Conservation (phyloP, 805 yeast species). For the Sugiyamaella marilandica region DNA sequence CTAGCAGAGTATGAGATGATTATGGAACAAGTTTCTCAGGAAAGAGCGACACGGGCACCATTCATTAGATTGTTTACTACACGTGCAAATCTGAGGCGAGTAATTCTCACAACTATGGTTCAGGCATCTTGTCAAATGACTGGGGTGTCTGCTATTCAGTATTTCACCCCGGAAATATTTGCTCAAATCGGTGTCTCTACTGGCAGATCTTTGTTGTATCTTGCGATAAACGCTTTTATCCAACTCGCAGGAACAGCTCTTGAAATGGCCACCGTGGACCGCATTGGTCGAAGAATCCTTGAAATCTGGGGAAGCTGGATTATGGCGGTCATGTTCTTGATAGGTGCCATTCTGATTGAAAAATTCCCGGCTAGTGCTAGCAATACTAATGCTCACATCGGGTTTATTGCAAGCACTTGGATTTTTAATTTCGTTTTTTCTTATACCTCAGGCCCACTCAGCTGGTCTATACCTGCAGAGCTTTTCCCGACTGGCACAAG, state of each 20-base stretch:
- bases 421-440: slow-evolving; percentile 29
- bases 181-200: slow-evolving; percentile 46
- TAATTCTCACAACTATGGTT: slow-evolving; percentile 38
- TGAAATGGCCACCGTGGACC: slow-evolving; percentile 22
- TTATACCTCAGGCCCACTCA: slow-evolving; percentile 36
- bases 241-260: slow-evolving; percentile 25
- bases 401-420: slow-evolving; percentile 31
- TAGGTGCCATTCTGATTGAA: slow-evolving; percentile 25
- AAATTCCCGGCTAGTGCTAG: slow-evolving; percentile 23
- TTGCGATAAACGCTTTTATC: slow-evolving; percentile 28
- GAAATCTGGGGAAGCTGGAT: slow-evolving; percentile 18
- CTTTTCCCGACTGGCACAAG: slow-evolving; percentile 52
- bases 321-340: slow-evolving; percentile 21
- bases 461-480: slow-evolving; percentile 67
- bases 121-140: slow-evolving; percentile 57
- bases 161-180: slow-evolving; percentile 57
- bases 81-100: slow-evolving; percentile 50
- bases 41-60: slow-evolving; percentile 24
- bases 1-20: slow-evolving; percentile 31
- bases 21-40: slow-evolving; percentile 35
- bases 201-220: slow-evolving; percentile 25
- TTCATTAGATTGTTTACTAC: slow-evolving; percentile 48
- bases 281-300: slow-evolving; percentile 26
- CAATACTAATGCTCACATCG: slow-evolving; percentile 27
- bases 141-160: slow-evolving; percentile 62